Conservation (phyloP, 2,329 filamentous ascomycete species). For the Coniella lustricola region DNA sequence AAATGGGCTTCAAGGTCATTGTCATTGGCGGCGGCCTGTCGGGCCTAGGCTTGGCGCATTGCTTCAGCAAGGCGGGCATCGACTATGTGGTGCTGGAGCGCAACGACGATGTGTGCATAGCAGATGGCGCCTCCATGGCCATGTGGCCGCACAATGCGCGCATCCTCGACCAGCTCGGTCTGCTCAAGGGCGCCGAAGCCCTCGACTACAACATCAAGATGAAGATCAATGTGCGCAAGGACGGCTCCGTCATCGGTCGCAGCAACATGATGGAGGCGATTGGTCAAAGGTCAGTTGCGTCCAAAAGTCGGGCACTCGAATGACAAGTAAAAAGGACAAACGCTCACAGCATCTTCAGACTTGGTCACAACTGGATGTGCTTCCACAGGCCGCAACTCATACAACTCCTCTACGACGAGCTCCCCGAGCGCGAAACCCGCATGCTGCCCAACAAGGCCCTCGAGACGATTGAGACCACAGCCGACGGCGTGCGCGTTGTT, state of each 20-base stretch:
- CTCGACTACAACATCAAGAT: conserved; percentile 15
- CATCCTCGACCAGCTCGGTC: conserved; percentile 24
- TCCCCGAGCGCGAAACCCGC: conserved; percentile 16
- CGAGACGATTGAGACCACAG: conserved; percentile 12
- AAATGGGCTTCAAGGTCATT: conserved; percentile 20
- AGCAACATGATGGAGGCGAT: conserved; percentile 19
- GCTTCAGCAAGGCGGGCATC: conserved; percentile 24
- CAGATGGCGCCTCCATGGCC: conserved; percentile 19
- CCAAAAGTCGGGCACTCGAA: not conserved
- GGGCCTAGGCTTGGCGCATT: conserved; percentile 25
- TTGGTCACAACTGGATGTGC: conserved; percentile 20
- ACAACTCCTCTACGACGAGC: conserved; percentile 17
- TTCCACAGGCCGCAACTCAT: conserved; percentile 19
- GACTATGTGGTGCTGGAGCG: conserved; percentile 26
- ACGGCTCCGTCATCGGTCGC: conserved; percentile 16
- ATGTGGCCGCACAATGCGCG: conserved; percentile 22
- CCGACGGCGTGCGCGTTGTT: conserved; percentile 17
- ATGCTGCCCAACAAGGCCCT: conserved; percentile 18
- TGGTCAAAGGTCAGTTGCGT: conserved; percentile 9
- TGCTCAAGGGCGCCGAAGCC: conserved; percentile 18
- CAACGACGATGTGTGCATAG: conserved; percentile 18
- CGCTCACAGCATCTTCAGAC: no score
- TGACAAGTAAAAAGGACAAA: not conserved
- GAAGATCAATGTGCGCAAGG: conserved; percentile 16
- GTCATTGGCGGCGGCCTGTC: conserved; percentile 26